These are phyloP conservation scores for Phyllosticta citriasiana DNA, from an alignment of 2,329 filamentous ascomycete genomes.

Conservation along the genomic window DNA sequence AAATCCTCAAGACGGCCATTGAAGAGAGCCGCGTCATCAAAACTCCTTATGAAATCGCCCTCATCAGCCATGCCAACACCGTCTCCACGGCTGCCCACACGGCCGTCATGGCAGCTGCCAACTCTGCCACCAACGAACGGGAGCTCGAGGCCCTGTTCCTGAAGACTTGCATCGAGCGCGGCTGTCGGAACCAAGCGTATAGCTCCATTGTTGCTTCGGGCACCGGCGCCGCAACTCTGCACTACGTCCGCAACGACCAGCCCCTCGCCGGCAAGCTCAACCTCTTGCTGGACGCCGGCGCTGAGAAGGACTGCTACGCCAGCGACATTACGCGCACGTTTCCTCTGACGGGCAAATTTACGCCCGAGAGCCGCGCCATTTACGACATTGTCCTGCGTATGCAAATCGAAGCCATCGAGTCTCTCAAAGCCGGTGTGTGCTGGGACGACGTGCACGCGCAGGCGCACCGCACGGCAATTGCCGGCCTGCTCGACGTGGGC, in stretches of 20 bases:
- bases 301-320: slow-evolving; percentile 40
- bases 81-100: slow-evolving; percentile 71
- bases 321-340: slow-evolving; percentile 73
- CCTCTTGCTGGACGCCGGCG: slow-evolving; percentile 75
- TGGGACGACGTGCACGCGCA: slow-evolving; percentile 77
- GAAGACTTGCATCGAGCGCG: slow-evolving; percentile 62
- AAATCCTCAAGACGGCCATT: slow-evolving; percentile 53
- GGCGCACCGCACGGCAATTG: slow-evolving; percentile 73
- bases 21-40: slow-evolving; percentile 75
- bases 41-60: slow-evolving; percentile 71
- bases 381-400: slow-evolving; percentile 80
- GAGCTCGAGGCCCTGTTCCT: slow-evolving; percentile 77
- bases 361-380: slow-evolving; percentile 38
- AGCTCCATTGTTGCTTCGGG: slow-evolving; percentile 77
- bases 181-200: slow-evolving; percentile 77
- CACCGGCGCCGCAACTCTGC: slow-evolving; percentile 65
- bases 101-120: slow-evolving; percentile 54
- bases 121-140: slow-evolving; percentile 61
- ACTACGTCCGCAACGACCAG: slow-evolving; percentile 48
- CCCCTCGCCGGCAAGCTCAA: slow-evolving; percentile 59
- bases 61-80: slow-evolving; percentile 71
- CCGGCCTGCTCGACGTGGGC: slow-evolving; percentile 65
- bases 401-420: slow-evolving; percentile 67
- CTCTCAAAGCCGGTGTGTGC: slow-evolving; percentile 61
- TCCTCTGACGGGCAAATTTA: slow-evolving; percentile 56